Percentiles rank a stretch among this genome's conserved stretches.
Conservation (phyloP, 2,329 filamentous ascomycete species). For the Hypoxylon sp. region DNA sequence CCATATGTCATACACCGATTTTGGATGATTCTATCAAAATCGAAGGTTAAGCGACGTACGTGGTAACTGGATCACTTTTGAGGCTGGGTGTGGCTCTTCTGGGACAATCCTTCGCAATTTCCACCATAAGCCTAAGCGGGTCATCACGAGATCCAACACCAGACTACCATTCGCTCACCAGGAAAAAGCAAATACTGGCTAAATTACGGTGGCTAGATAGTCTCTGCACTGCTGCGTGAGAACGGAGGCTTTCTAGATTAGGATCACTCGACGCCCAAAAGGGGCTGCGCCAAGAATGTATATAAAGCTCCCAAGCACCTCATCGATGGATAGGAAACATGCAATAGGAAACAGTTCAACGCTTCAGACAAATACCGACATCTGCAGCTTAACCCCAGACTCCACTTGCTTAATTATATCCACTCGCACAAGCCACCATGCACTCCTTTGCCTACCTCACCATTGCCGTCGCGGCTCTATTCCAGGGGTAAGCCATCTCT, state of each 20-base stretch:
- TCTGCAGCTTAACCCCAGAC: constrained; percentile 17
- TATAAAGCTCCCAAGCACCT: constrained; percentile 32
- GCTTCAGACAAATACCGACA: constrained; percentile 12
- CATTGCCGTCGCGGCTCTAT: constrained; percentile 33
- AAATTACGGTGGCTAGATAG: constrained; percentile 21
- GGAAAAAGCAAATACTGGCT: constrained; percentile 24
- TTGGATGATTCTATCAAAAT: constrained; percentile 16
- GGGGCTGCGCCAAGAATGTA: constrained; percentile 30
- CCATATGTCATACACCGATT: neutral
- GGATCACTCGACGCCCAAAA: constrained; percentile 8
- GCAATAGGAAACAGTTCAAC: constrained; percentile 16
- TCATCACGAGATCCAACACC: constrained; percentile 16
- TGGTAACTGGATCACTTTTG: neutral
- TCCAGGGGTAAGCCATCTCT: constrained; percentile 35
- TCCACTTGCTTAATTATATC: constrained; percentile 7
- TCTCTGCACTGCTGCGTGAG: neutral
- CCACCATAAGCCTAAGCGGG: constrained; percentile 29
- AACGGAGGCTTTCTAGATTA: constrained; percentile 2
- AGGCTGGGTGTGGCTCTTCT: constrained; percentile 21
- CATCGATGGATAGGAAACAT: constrained; percentile 16
- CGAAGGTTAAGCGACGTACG: neutral
- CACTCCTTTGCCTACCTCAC: constrained; percentile 30
- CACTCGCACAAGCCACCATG: constrained; percentile 25
- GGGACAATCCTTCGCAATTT: constrained; percentile 35
- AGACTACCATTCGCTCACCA: constrained; percentile 14